These are phyloP conservation scores for Trapa bicornis DNA, from an alignment of 345 rosid genomes.

Conservation along the genomic window DNA sequence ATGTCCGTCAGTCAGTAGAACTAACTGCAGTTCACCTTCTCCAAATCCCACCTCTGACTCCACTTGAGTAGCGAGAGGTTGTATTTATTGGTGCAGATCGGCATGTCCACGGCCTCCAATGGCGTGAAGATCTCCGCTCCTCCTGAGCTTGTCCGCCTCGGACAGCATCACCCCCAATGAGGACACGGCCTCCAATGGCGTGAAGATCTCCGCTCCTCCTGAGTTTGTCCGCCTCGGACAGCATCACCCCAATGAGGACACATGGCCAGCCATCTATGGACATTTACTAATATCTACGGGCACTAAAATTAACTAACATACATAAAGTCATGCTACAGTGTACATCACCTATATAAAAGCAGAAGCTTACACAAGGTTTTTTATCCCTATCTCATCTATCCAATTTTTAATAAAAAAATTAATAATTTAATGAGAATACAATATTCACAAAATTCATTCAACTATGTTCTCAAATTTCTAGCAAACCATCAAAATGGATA, in stretches of 20 bases:
- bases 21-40: background rate
- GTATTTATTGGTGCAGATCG: conserved; percentile 5
- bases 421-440: background rate
- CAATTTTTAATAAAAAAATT: too few species aligned
- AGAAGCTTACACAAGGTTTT: background rate
- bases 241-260: conserved; percentile 4
- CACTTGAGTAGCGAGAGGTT: conserved; percentile 10
- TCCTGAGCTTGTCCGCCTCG: conserved; percentile 11
- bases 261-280: conserved; percentile 2
- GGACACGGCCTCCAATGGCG: conserved; percentile 6
- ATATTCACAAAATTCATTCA: too few species aligned
- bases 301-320: background rate
- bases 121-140: conserved; percentile 8
- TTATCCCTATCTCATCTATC: too few species aligned
- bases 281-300: background rate
- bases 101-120: conserved; percentile 9
- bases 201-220: conserved; percentile 8
- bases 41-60: conserved; percentile 8
- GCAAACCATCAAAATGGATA: too few species aligned
- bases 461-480: too few species aligned
- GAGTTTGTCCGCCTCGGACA: conserved; percentile 9
- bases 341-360: background rate
- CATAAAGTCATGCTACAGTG: background rate
- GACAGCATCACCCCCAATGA: conserved; percentile 6
- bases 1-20: background rate